Evolutionary conservation across 169 alveolate genomes (phyloP).

Genomic region (Neospora caninum): DNA sequence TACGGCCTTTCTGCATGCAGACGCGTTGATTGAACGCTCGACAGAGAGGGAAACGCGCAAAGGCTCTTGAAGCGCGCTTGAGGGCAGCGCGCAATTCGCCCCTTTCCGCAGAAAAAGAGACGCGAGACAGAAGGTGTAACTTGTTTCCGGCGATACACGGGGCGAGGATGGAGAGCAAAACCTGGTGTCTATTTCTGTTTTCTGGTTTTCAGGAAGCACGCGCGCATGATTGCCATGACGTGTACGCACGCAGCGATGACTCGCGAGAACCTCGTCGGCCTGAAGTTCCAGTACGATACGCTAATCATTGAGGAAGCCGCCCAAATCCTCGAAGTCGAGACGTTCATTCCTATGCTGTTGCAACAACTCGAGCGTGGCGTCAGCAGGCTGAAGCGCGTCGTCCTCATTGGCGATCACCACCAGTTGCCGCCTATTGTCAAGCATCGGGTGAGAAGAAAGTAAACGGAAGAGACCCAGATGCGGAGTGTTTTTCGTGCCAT

Average conservation of each 20-base stretch:
- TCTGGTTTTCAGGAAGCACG: slow-evolving; percentile 73
- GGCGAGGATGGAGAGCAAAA: no score
- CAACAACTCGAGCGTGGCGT: slow-evolving; percentile 75
- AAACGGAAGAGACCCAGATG: no score
- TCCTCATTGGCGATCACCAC: slow-evolving; percentile 92
- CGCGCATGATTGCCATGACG: slow-evolving; percentile 94
- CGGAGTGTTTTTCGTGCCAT: no score
- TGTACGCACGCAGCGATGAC: slow-evolving; percentile 96
- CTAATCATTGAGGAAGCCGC: slow-evolving; percentile 91
- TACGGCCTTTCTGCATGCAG: no score
- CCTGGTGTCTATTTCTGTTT: neutral
- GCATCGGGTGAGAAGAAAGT: slow-evolving; percentile 71
- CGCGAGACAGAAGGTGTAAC: no score
- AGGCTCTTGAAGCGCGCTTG: no score
- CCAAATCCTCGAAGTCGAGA: slow-evolving; percentile 87
- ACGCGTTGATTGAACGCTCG: no score
- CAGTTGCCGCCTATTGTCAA: slow-evolving; percentile 94
- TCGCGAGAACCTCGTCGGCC: slow-evolving; percentile 81
- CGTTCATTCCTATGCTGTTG: slow-evolving; percentile 90
- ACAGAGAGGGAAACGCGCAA: no score
- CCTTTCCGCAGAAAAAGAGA: no score
- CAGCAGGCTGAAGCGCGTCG: slow-evolving; percentile 83
- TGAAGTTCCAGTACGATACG: slow-evolving; percentile 82
- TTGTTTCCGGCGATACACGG: no score
- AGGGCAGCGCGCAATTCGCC: no score